Conservation (phyloP, 129 eudicot species). For the Artemisia tridentata region DNA sequence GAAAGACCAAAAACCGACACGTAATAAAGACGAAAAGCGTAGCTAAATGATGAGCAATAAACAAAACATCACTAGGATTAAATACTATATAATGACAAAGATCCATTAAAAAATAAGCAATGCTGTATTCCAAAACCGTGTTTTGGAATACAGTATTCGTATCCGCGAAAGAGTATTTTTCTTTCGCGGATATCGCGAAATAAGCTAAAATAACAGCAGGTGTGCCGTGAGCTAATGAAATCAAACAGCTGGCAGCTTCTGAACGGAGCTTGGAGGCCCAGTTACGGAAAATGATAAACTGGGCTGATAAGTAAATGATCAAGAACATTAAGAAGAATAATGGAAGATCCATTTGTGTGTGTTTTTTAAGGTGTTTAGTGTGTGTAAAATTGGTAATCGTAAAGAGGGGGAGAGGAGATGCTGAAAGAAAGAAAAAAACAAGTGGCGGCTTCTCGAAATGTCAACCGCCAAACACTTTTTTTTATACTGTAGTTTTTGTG, state of each 20-base stretch:
- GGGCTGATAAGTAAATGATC: conserved; percentile 46
- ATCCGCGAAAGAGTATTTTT: background rate
- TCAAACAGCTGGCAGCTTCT: conserved; percentile 81
- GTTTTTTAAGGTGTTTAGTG: background rate
- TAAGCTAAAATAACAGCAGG: conserved; percentile 75
- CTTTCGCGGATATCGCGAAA: conserved; percentile 27
- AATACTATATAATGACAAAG: conserved; percentile 63
- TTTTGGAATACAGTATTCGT: conserved; percentile 48
- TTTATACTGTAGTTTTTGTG: background rate
- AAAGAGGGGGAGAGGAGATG: conserved; percentile 15
- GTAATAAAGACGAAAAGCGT: conserved; percentile 82
- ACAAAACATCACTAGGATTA: conserved; percentile 74
- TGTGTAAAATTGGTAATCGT: too few species aligned
- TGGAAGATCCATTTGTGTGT: conserved; percentile 31
- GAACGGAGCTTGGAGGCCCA: conserved; percentile 77
- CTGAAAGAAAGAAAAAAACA: conserved; percentile 21
- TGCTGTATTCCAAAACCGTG: conserved; percentile 72
- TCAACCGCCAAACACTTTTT: conserved; percentile 18
- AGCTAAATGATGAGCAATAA: conserved; percentile 81
- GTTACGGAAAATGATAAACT: conserved; percentile 49
- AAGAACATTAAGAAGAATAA: conserved; percentile 53
- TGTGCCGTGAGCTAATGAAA: conserved; percentile 78
- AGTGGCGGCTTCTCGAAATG: conserved; percentile 25
- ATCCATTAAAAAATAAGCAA: conserved; percentile 83
- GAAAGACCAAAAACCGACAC: conserved; percentile 62